phyloP scores from a whole-genome alignment of 305 asterid species.

The Solanum hybrid region DNA sequence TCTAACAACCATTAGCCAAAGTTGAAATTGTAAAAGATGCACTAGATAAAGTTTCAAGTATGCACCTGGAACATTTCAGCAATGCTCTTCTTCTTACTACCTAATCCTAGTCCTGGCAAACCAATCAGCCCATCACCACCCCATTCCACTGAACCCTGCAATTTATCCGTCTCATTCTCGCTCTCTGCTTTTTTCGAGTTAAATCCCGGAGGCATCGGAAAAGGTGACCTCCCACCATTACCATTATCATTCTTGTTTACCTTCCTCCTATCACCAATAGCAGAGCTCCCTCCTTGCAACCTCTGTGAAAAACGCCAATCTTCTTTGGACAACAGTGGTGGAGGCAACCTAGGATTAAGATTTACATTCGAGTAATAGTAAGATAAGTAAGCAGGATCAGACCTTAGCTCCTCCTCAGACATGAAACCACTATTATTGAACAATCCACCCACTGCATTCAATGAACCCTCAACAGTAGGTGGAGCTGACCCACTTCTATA shows the following conservation, averaged over 20 bases:
- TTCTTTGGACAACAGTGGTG: constrained; percentile 83
- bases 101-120: constrained; percentile 85
- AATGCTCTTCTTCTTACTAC: constrained; percentile 84
- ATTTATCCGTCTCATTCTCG: constrained; percentile 36
- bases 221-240: constrained; percentile 56
- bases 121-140: constrained; percentile 95
- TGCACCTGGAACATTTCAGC: constrained; percentile 83
- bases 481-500: constrained; percentile 99
- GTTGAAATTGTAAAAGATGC: neutral
- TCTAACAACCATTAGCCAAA: neutral
- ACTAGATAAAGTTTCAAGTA: neutral
- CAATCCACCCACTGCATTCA: constrained; percentile 90
- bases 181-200: constrained; percentile 56
- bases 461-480: constrained; percentile 94
- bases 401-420: constrained; percentile 96
- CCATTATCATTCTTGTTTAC: constrained; percentile 52
- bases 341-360: constrained; percentile 94
- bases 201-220: constrained; percentile 83
- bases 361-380: constrained; percentile 89
- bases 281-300: constrained; percentile 83
- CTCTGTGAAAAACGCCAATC: constrained; percentile 94
- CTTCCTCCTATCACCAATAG: constrained; percentile 95
- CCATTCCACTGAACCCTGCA: constrained; percentile 71
- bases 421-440: constrained; percentile 56
- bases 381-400: constrained; percentile 79